Percentiles rank a stretch among this genome's conserved stretches.
Conservation (phyloP, 305 asterid genomes). For the Solanum hybrid region DNA sequence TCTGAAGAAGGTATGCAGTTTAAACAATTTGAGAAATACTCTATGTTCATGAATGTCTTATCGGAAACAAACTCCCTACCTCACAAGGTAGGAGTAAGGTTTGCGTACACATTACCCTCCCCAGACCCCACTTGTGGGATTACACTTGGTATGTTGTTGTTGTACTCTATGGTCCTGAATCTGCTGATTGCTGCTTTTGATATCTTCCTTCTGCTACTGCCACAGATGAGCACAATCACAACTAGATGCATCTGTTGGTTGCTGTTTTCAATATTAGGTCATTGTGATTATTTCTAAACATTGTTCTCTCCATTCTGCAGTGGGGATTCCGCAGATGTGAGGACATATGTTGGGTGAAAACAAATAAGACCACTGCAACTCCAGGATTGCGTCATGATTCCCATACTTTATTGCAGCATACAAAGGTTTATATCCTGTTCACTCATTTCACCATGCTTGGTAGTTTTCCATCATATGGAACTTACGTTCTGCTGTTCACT, state of each 20-base stretch:
- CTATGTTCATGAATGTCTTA: background rate
- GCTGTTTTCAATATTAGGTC: background rate
- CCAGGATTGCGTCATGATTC: constrained; percentile 98
- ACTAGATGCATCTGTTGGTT: background rate
- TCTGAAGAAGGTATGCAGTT: constrained; percentile 66
- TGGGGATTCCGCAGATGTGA: constrained; percentile 99
- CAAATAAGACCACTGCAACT: constrained; percentile 86
- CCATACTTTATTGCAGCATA: constrained; percentile 88
- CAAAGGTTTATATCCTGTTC: constrained; percentile 49
- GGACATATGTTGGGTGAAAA: constrained; percentile 99
- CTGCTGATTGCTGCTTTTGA: constrained; percentile 4
- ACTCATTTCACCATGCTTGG: background rate
- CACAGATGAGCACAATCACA: background rate
- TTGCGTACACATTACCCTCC: background rate
- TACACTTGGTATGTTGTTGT: background rate
- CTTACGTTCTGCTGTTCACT: background rate
- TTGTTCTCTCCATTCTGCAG: constrained; percentile 28
- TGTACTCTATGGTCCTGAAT: background rate
- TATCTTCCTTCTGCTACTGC: background rate
- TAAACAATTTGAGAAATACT: constrained; percentile 3
- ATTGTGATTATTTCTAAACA: background rate
- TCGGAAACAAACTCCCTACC: background rate
- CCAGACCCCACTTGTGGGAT: background rate
- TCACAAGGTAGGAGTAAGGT: background rate
- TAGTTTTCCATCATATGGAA: background rate